Percentiles rank a stretch among this genome's conserved stretches.
phyloP scores from a whole-genome alignment of 345 rosid species.

The Acer saccharum region DNA sequence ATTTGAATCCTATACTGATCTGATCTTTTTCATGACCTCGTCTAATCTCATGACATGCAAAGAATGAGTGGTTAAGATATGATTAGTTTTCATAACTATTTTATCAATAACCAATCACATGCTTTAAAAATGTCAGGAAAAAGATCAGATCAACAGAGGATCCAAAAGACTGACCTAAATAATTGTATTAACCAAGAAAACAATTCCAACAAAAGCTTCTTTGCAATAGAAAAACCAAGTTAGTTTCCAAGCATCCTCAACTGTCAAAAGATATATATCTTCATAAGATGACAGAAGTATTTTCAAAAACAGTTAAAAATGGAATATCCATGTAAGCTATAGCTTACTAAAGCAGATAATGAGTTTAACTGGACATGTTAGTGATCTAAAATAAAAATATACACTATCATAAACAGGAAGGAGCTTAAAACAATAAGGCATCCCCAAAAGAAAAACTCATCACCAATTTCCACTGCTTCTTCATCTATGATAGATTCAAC shows the following conservation, averaged over 20 bases:
- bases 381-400: not conserved
- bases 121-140: too few species aligned
- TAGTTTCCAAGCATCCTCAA: not conserved
- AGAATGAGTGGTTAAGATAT: too few species aligned
- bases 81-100: too few species aligned
- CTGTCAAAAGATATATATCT: not conserved
- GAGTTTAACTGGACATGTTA: not conserved
- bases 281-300: not conserved
- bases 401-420: not conserved
- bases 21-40: too few species aligned
- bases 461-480: constrained; percentile 17
- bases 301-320: not conserved
- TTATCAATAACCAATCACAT: too few species aligned
- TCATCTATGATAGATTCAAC: constrained; percentile 25
- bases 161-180: too few species aligned
- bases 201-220: not conserved
- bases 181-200: not conserved
- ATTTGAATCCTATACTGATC: too few species aligned
- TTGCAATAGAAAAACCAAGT: not conserved
- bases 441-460: not conserved
- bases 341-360: not conserved
- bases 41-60: too few species aligned
- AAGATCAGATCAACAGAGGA: too few species aligned
- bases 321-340: not conserved
- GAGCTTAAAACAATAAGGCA: not conserved